phyloP scores from a whole-genome alignment of 2,329 filamentous ascomycete genomes.

The Esteya vermicola region DNA sequence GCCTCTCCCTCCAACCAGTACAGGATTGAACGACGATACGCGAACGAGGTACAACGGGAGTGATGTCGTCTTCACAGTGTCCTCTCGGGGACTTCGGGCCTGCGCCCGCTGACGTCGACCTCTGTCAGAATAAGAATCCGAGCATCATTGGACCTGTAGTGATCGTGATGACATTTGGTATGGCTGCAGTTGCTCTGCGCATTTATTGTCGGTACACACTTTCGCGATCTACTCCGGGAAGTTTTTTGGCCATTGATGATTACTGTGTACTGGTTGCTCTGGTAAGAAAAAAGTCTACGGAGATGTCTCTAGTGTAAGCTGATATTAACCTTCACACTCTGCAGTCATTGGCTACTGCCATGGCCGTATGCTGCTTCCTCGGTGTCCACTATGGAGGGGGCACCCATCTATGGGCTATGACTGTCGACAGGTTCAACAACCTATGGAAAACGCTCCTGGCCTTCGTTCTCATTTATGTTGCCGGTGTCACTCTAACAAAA shows the following conservation, averaged over 20 bases:
- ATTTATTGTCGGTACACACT: neutral
- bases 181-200: neutral
- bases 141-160: neutral
- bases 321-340: too few relatives aligned
- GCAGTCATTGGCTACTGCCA: neutral
- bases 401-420: neutral
- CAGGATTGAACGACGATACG: too few relatives aligned
- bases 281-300: neutral
- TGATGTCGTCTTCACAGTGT: neutral
- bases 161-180: neutral
- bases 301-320: neutral
- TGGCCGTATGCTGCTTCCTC: neutral
- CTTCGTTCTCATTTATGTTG: constrained; percentile 1
- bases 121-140: neutral
- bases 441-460: constrained; percentile 1
- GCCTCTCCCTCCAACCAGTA: too few relatives aligned
- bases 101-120: neutral
- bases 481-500: neutral
- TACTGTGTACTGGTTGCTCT: neutral
- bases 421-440: neutral
- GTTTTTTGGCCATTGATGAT: neutral
- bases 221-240: neutral
- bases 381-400: neutral
- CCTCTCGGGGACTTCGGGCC: neutral
- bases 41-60: too few relatives aligned